Percentiles rank a stretch among this genome's conserved stretches.
phyloP scores from a whole-genome alignment of 306 rosid genomes.

The Fagus crenata region DNA sequence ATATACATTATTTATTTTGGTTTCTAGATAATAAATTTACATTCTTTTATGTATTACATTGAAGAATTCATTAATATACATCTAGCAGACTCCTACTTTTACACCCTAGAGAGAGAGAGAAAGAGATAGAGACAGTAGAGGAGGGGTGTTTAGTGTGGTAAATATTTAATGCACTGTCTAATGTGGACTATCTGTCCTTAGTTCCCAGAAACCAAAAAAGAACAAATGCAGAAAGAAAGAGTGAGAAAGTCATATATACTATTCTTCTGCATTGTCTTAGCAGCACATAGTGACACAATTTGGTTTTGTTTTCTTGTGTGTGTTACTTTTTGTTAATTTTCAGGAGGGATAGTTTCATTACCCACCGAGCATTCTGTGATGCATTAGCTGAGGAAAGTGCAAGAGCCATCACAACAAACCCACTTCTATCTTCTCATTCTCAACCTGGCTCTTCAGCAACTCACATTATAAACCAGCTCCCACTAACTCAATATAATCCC shows the following conservation, averaged over 20 bases:
- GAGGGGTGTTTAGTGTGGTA: not conserved
- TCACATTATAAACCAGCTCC: slow-evolving; percentile 37
- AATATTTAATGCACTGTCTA: slow-evolving; percentile 20
- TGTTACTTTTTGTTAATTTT: slow-evolving; percentile 21
- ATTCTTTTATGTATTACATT: slow-evolving; percentile 3
- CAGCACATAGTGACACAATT: slow-evolving; percentile 36
- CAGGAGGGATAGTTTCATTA: slow-evolving; percentile 98
- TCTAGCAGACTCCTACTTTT: slow-evolving; percentile 5
- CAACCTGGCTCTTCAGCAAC: slow-evolving; percentile 31
- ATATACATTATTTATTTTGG: not conserved
- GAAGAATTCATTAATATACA: not conserved
- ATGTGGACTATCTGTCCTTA: slow-evolving; percentile 23
- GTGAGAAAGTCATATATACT: slow-evolving; percentile 24
- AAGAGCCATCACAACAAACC: slow-evolving; percentile 51
- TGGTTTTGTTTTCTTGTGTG: slow-evolving; percentile 28
- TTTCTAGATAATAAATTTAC: slow-evolving; percentile 7
- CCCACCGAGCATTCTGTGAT: slow-evolving; percentile 99
- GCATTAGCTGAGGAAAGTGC: slow-evolving; percentile 94
- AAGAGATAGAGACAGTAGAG: slow-evolving; percentile 1
- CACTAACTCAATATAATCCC: slow-evolving; percentile 40
- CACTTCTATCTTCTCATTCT: slow-evolving; percentile 40
- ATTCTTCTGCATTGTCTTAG: slow-evolving; percentile 29
- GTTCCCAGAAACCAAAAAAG: slow-evolving; percentile 16
- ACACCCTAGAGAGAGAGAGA: slow-evolving; percentile 20
- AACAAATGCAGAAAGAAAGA: not conserved